Conservation (phyloP, 768 basidiomycete genomes). For the Russula sp. region DNA sequence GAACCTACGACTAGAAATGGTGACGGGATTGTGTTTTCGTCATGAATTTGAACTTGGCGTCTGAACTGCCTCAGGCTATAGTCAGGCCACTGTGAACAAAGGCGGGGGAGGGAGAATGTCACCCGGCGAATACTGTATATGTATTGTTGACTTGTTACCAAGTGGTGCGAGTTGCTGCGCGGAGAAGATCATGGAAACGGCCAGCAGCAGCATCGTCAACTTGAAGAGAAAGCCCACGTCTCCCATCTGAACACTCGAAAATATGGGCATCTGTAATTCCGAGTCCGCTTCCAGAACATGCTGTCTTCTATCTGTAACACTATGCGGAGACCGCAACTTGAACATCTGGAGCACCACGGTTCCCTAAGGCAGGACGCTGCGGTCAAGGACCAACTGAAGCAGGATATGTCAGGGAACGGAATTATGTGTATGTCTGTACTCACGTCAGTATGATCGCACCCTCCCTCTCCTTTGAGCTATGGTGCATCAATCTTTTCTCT, state of each 20-base stretch:
- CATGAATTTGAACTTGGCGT: constrained; percentile 11
- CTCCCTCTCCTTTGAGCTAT: too few relatives aligned
- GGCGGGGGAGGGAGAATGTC: background rate
- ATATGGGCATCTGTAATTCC: constrained; percentile 18
- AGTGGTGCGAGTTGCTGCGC: background rate
- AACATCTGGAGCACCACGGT: constrained; percentile 11
- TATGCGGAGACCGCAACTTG: constrained; percentile 3
- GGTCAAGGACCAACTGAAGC: too few relatives aligned
- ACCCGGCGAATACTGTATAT: constrained; percentile 9
- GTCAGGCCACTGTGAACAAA: constrained; percentile 7
- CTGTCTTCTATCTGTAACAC: background rate
- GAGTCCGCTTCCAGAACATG: constrained; percentile 4
- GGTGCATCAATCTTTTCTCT: too few relatives aligned
- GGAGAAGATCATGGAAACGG: background rate
- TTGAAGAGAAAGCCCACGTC: constrained; percentile 4
- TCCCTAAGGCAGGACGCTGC: too few relatives aligned
- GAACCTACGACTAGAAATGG: background rate
- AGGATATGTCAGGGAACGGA: too few relatives aligned
- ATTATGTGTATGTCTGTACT: too few relatives aligned
- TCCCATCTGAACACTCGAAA: background rate
- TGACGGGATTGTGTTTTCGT: constrained; percentile 13
- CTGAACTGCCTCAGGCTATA: constrained; percentile 10
- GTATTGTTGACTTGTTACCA: background rate
- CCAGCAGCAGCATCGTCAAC: background rate
- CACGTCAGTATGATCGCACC: too few relatives aligned